Conservation (phyloP, 495 filamentous ascomycete genomes). For the Penicillium ucsense region DNA sequence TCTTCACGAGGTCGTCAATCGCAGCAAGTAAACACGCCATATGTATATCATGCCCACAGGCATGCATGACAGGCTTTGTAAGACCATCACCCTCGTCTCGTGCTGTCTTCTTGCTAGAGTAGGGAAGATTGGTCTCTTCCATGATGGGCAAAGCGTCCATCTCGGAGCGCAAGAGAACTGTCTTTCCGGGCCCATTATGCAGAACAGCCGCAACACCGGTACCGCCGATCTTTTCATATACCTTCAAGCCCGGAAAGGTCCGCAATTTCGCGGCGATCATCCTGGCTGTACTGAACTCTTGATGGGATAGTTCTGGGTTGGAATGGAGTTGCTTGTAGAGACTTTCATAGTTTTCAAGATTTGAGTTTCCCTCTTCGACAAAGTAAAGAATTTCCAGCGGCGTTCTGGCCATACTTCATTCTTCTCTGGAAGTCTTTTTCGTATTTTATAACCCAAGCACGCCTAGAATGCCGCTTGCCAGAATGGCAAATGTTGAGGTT, state of each 20-base stretch:
- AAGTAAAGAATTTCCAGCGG: too few relatives aligned
- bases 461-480: too few relatives aligned
- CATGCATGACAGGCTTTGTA: constrained; percentile 51
- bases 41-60: constrained; percentile 60
- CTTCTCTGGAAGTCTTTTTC: too few relatives aligned
- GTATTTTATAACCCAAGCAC: too few relatives aligned
- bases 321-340: constrained; percentile 39
- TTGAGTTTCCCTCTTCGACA: too few relatives aligned
- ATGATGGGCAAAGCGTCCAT: constrained; percentile 52
- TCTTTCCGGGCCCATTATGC: constrained; percentile 44
- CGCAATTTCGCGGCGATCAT: constrained; percentile 29
- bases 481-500: too few relatives aligned
- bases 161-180: constrained; percentile 48
- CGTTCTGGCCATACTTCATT: too few relatives aligned
- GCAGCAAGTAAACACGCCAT: constrained; percentile 42
- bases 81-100: constrained; percentile 33
- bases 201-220: constrained; percentile 47
- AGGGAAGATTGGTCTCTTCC: constrained; percentile 46
- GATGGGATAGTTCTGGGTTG: constrained; percentile 43
- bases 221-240: constrained; percentile 44
- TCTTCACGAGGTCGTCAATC: constrained; percentile 31
- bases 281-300: constrained; percentile 36
- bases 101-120: constrained; percentile 37
- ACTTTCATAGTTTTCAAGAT: too few relatives aligned
- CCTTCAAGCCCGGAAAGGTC: constrained; percentile 7